A percentile compares a stretch with the other conserved stretches of the same genome.
These are phyloP conservation scores for Coemansia sp. DNA, from an alignment of 192 early-diverging fungal species.

Conservation along the genomic window DNA sequence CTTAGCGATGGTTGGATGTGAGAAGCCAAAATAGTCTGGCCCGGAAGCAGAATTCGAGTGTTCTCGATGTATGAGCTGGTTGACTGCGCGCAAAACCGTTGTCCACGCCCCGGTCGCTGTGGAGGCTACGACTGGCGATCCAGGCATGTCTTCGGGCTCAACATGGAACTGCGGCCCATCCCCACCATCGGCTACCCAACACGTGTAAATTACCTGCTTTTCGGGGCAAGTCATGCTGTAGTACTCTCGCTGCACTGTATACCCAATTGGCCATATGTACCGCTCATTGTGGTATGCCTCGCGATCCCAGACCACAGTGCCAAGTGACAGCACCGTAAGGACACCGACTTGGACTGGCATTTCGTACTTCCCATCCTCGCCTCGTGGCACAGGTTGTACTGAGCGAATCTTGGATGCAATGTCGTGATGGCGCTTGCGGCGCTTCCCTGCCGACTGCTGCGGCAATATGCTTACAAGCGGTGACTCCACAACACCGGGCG, in stretches of 20 bases:
- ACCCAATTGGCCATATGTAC: constrained; percentile 93
- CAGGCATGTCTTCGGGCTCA: constrained; percentile 76
- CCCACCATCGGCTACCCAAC: constrained; percentile 73
- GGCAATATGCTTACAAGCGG: not conserved
- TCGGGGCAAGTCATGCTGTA: constrained; percentile 71
- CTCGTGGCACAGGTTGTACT: constrained; percentile 51
- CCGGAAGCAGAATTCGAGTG: constrained; percentile 82
- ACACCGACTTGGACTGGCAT: constrained; percentile 81
- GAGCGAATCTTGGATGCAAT: constrained; percentile 45
- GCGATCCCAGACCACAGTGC: constrained; percentile 74
- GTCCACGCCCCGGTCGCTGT: constrained; percentile 94
- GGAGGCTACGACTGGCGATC: constrained; percentile 65
- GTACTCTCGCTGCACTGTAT: constrained; percentile 68
- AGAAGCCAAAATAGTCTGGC: constrained; percentile 91
- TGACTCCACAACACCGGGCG: not conserved
- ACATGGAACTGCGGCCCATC: constrained; percentile 81
- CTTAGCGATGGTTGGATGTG: constrained; percentile 80
- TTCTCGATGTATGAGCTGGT: constrained; percentile 76
- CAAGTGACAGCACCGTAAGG: constrained; percentile 71
- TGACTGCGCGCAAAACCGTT: constrained; percentile 72
- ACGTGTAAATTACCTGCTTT: constrained; percentile 63
- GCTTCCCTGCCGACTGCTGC: constrained; percentile 18
- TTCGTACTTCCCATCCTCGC: constrained; percentile 68
- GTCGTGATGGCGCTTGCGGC: constrained; percentile 46
- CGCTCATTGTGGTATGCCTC: constrained; percentile 84